These are phyloP conservation scores for Verticillium tricorpus DNA, from an alignment of 2,329 filamentous ascomycete genomes.

Conservation along the genomic window DNA sequence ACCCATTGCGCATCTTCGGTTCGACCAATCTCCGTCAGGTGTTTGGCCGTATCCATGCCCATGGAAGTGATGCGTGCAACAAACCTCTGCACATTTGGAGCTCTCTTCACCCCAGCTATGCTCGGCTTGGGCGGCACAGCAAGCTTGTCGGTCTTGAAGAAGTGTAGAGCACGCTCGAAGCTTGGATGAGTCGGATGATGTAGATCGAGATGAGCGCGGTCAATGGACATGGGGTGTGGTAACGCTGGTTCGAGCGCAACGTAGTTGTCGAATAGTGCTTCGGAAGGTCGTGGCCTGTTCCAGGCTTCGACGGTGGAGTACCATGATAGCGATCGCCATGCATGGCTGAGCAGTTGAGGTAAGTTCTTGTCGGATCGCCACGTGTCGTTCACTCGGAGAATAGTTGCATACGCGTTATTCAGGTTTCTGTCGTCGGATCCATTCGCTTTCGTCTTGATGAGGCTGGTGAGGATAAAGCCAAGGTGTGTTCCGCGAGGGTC, in stretches of 20 bases:
- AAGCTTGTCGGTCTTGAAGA: slow-evolving; percentile 24
- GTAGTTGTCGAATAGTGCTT: slow-evolving; percentile 48
- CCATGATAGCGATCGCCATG: slow-evolving; percentile 48
- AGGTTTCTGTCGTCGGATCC: slow-evolving; percentile 30
- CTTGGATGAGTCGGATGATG: slow-evolving; percentile 49
- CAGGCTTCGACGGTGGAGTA: slow-evolving; percentile 46
- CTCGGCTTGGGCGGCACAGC: background rate
- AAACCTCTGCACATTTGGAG: background rate
- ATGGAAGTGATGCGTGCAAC: slow-evolving; percentile 10
- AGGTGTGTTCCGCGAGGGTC: slow-evolving; percentile 5
- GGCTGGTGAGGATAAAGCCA: slow-evolving; percentile 25
- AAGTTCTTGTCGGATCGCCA: slow-evolving; percentile 31
- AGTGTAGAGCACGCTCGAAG: slow-evolving; percentile 39
- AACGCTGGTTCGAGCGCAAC: slow-evolving; percentile 16
- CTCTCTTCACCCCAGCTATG: background rate
- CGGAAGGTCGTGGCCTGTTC: slow-evolving; percentile 38
- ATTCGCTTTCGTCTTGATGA: slow-evolving; percentile 39
- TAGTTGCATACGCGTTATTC: slow-evolving; percentile 43
- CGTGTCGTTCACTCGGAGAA: slow-evolving; percentile 41
- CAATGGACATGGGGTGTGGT: slow-evolving; percentile 21
- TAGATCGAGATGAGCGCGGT: slow-evolving; percentile 50
- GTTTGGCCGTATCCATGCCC: slow-evolving; percentile 36
- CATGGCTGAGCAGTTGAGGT: slow-evolving; percentile 29
- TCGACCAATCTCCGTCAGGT: slow-evolving; percentile 35
- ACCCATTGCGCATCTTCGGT: slow-evolving; percentile 36